Conservation (phyloP, 257 asterid genomes). For the Plantago major region DNA sequence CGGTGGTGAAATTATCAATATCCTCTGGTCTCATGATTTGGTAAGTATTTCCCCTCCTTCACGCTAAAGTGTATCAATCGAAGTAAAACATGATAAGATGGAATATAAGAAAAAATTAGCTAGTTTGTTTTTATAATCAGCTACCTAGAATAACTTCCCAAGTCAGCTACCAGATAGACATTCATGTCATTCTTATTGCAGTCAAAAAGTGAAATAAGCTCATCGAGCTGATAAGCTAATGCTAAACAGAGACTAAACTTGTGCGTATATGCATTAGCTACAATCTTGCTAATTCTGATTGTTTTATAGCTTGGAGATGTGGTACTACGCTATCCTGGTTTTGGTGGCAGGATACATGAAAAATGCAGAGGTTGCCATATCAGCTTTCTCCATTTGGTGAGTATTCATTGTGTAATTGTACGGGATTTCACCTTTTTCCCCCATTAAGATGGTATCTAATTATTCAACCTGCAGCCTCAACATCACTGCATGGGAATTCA, state of each 20-base stretch:
- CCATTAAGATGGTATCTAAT: constrained; percentile 11
- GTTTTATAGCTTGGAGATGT: constrained; percentile 61
- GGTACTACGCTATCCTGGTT: constrained; percentile 84
- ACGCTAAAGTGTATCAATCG: background rate
- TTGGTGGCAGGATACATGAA: constrained; percentile 85
- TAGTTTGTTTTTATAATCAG: too few relatives aligned
- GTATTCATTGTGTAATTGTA: constrained; percentile 3
- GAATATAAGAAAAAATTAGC: too few relatives aligned
- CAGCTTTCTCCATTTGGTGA: constrained; percentile 90
- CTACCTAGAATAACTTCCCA: too few relatives aligned
- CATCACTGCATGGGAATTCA: constrained; percentile 79
- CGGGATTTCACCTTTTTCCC: constrained; percentile 2
- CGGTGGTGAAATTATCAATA: constrained; percentile 78
- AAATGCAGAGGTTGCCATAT: constrained; percentile 74
- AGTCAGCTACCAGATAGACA: too few relatives aligned
- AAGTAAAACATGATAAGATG: too few relatives aligned
- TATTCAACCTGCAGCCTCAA: constrained; percentile 47
- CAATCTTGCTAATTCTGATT: constrained; percentile 6
- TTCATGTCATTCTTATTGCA: too few relatives aligned
- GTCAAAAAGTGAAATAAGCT: too few relatives aligned
- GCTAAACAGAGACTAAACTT: too few relatives aligned
- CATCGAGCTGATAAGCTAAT: too few relatives aligned
- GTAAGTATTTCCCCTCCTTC: constrained; percentile 31
- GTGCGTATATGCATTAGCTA: too few relatives aligned
- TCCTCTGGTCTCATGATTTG: constrained; percentile 86